Evolutionary conservation across 805 yeast genomes (phyloP), one percentile per base, ranked within the genome.

Genomic region (Candida tammaniensis): DNA sequence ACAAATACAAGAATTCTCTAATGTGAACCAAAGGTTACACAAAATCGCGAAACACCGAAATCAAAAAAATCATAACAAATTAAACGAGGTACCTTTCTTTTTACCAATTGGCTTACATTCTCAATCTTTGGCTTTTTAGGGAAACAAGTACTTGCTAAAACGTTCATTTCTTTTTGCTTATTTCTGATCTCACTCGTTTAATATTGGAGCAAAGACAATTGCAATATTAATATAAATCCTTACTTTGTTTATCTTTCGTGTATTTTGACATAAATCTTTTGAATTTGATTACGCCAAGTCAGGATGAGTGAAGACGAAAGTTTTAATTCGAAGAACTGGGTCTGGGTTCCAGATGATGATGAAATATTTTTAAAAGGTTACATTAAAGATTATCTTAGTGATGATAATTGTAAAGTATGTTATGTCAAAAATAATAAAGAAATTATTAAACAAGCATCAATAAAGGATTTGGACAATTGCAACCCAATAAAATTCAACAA

Each of bases 401-500:
- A 68, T 31, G 57, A 60, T 11, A 54, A 53, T 19, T 53, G 63
- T 30, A 57, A 62, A 27, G 71, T 66, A 18, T 57, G 61, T 18
- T 57, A 68, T 15, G 37, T 34, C 20, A 50, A 57, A 19, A 61
- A 69, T 17, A 71, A 72, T 33, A 76, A 44, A 54, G 68, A 51
- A 63, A 68, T 36, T 39, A 60, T 61, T 25, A 54, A 63, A 31
- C 54, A 59, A n/a, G 65, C 78, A 4, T 66, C 68, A 17, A 63
- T 70, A 8, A 33, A 71, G 68, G 15, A 38, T 16, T 43, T 67
- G 22, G 81, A 81, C 45, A 78, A 76, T 49, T 86, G 89, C 33
- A 93, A 93, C 52, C 98, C 99, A 1, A 69, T 80, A 7, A 84
- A 85, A 47, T 93, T 93, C 58, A 94, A 93, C 57, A 82, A 79